Conservation (phyloP, 129 eudicot species). For the Silybum marianum region DNA sequence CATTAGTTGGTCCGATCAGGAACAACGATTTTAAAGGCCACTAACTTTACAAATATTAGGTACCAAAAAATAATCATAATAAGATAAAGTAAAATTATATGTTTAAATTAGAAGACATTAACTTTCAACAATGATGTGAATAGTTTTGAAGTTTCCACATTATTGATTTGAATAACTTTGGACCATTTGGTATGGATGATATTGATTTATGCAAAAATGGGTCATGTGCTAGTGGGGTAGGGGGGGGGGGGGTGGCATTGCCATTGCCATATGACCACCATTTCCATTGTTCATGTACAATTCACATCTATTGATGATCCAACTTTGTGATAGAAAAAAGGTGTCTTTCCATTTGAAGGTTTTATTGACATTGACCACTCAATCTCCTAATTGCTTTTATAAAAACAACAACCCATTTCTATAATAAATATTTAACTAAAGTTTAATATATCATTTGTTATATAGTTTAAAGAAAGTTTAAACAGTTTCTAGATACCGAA, state of each 20-base stretch:
- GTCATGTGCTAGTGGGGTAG: constrained; percentile 27
- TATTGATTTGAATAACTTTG: constrained; percentile 19
- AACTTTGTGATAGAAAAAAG: constrained; percentile 27
- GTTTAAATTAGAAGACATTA: neutral
- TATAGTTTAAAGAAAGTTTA: neutral
- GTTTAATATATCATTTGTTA: neutral
- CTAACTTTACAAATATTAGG: neutral
- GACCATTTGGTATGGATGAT: constrained; percentile 21
- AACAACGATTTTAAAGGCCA: neutral
- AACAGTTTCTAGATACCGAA: neutral
- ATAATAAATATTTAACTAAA: constrained; percentile 4
- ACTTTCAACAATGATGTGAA: neutral
- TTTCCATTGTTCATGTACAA: constrained; percentile 22
- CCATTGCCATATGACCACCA: constrained; percentile 37
- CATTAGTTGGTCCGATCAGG: neutral
- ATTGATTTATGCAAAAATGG: constrained; percentile 20
- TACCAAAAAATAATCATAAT: neutral
- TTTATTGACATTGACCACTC: constrained; percentile 28
- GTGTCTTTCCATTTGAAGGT: constrained; percentile 20
- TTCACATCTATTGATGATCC: constrained; percentile 26
- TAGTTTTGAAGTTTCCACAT: neutral
- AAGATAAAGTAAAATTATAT: neutral
- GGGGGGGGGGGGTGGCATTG: too few species aligned
- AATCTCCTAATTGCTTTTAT: constrained; percentile 8
- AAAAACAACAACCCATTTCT: neutral